Evolutionary conservation across 208 protist species (phyloP).

Genomic region (Leishmania amazonensis): DNA sequence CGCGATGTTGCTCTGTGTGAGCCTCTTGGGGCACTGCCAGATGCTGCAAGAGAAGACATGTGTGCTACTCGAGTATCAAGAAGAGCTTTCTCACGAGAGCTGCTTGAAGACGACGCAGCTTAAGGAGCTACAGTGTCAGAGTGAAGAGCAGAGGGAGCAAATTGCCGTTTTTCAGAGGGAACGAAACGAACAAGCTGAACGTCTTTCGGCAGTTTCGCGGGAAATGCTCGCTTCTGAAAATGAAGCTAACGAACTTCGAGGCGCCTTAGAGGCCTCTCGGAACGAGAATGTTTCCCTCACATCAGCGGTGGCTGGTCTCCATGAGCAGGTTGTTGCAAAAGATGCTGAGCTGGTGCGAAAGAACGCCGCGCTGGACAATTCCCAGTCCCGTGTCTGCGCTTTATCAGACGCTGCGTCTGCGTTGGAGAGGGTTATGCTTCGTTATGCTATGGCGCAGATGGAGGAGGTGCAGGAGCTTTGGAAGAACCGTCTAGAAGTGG

Average conservation of each 20-base stretch:
- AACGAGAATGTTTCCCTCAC: neutral
- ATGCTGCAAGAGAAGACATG: neutral
- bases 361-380: neutral
- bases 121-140: neutral
- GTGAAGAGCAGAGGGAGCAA: neutral
- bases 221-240: neutral
- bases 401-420: neutral
- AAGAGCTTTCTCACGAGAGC: neutral
- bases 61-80: neutral
- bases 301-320: neutral
- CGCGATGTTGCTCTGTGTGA: neutral
- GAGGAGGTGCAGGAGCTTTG: conserved; percentile 1
- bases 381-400: neutral
- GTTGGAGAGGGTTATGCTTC: neutral
- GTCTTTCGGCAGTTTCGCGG: neutral
- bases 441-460: neutral
- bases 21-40: neutral
- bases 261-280: neutral
- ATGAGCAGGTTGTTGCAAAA: neutral
- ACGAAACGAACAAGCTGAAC: neutral
- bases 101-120: neutral
- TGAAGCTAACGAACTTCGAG: neutral
- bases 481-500: neutral
- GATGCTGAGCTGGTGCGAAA: neutral
- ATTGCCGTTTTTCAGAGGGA: neutral